Conservation (phyloP, 495 filamentous ascomycete genomes). For the Penicillium bovifimosum region DNA sequence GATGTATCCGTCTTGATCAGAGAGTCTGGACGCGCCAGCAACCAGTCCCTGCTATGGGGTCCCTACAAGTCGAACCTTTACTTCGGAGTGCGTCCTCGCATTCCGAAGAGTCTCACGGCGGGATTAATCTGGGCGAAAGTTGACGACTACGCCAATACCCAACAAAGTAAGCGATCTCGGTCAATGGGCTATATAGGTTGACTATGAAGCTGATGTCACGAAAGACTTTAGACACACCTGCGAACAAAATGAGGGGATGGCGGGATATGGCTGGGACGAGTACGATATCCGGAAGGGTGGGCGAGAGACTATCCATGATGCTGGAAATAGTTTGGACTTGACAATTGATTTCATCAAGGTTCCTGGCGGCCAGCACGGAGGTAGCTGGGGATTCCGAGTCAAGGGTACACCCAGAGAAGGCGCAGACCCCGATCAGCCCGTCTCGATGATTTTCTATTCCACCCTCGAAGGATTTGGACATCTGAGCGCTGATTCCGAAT, state of each 20-base stretch:
- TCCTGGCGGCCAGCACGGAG: conserved; percentile 80
- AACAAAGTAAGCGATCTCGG: conserved; percentile 62
- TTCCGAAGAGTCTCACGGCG: conserved; percentile 77
- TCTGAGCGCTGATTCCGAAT: conserved; percentile 52
- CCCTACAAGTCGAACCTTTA: conserved; percentile 94
- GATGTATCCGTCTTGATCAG: conserved; percentile 38
- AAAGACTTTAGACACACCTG: conserved; percentile 89
- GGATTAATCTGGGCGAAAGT: conserved; percentile 89
- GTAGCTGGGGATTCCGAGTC: conserved; percentile 85
- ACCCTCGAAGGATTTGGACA: conserved; percentile 71
- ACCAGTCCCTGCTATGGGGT: conserved; percentile 90
- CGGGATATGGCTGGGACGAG: conserved; percentile 94
- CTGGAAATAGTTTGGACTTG: conserved; percentile 79
- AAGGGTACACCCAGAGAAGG: conserved; percentile 75
- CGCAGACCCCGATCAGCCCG: conserved; percentile 58
- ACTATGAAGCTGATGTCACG: conserved; percentile 1
- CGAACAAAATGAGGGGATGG: conserved; percentile 92
- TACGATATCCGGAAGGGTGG: conserved; percentile 88
- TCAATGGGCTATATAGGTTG: background rate
- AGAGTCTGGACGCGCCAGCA: conserved; percentile 53
- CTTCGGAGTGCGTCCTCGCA: conserved; percentile 84
- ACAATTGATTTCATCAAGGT: conserved; percentile 92
- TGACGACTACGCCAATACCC: conserved; percentile 70
- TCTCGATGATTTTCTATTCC: conserved; percentile 73
- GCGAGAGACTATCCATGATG: conserved; percentile 82